Evolutionary conservation across 2,329 filamentous ascomycete genomes (phyloP), one percentile per base, ranked within the genome.

Genomic region (Sarocladium oryzae): DNA sequence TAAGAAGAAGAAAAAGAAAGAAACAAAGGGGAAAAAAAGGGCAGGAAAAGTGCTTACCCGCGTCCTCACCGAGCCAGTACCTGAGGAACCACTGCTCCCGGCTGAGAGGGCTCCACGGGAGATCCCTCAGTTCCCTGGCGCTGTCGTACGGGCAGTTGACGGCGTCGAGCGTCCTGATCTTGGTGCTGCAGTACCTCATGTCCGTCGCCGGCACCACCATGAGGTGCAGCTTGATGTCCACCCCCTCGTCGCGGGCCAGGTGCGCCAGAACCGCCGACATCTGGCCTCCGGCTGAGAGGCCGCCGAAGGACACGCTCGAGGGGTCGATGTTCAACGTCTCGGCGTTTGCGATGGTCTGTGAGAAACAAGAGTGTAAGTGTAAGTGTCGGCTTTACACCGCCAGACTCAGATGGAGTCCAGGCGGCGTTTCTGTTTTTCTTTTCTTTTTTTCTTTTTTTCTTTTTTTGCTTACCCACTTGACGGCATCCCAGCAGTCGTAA

Each of bases 201-300:
- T 66, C 63, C 7, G 61, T 64, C 0, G 63, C 63, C 1, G 62
- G 63, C 2, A 66, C 64, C 4, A 65, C 57, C 55, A 66, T 58
- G 23, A 66, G 35, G 10, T 65, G 61, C 3, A 65, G 50, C 28
- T 63, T 65, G 24, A 69, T 56, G 2, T 58, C 52, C 20, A 61
- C 38, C 0, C 28, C 46, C n/a, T 64, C 59, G 33, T 69, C 63
- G 18, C 65, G 58, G 38, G 65, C 65, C 10, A 67, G 58, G 51
- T 66, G 65, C 1, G 63, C 59, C 32, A 68, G 53, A 0, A 69
- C 64, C 8, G 65, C 65, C 2, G 63, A 60, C 52, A 64, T 62
- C 7, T 61, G 58, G 2, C 59, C 58, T 3, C 57, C 60, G 2
- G 60, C 58, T 0, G 59, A 58, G n/a, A 61, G 52, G 1, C 59